These are phyloP conservation scores for Globisporangium paddicum DNA, from an alignment of 352 stramenopile genomes.

Conservation along the genomic window DNA sequence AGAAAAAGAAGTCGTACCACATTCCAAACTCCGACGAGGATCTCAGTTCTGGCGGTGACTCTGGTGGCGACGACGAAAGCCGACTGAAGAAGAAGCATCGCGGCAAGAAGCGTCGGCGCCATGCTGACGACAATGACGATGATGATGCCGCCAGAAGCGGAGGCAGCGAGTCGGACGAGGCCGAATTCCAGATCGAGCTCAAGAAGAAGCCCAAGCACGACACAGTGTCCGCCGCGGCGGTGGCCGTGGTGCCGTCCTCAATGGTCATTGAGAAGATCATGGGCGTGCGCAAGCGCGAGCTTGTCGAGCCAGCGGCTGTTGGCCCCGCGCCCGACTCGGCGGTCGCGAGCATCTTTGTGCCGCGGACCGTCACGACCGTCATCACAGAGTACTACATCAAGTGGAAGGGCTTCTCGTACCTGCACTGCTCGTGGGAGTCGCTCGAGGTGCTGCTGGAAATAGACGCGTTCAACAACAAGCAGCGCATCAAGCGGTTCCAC, in stretches of 20 bases:
- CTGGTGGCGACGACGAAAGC: constrained; percentile 18
- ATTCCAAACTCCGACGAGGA: constrained; percentile 82
- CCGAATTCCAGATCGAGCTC: constrained; percentile 24
- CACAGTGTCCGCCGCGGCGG: constrained; percentile 6
- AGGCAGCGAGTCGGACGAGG: constrained; percentile 42
- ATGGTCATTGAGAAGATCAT: constrained; percentile 91
- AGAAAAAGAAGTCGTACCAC: constrained; percentile 73
- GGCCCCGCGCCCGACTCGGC: constrained; percentile 18
- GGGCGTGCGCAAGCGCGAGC: constrained; percentile 51
- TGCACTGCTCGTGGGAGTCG: constrained; percentile 86
- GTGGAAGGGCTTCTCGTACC: constrained; percentile 88
- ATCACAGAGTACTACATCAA: constrained; percentile 88
- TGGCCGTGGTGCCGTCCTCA: constrained; percentile 11
- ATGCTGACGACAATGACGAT: constrained; percentile 20
- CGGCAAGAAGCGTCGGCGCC: constrained; percentile 23
- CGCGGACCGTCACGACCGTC: constrained; percentile 24
- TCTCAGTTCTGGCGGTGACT: constrained; percentile 37
- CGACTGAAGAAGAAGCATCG: constrained; percentile 6
- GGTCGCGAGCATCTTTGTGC: constrained; percentile 34
- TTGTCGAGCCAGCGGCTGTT: constrained; percentile 21
- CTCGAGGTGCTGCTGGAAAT: constrained; percentile 69
- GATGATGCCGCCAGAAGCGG: constrained; percentile 2
- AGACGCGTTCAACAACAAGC: constrained; percentile 82
- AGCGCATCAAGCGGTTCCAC: constrained; percentile 84
- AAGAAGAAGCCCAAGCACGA: constrained; percentile 28